These are phyloP conservation scores for Ganoderma meredithae DNA, from an alignment of 1,284 basidiomycete genomes.

Conservation along the genomic window DNA sequence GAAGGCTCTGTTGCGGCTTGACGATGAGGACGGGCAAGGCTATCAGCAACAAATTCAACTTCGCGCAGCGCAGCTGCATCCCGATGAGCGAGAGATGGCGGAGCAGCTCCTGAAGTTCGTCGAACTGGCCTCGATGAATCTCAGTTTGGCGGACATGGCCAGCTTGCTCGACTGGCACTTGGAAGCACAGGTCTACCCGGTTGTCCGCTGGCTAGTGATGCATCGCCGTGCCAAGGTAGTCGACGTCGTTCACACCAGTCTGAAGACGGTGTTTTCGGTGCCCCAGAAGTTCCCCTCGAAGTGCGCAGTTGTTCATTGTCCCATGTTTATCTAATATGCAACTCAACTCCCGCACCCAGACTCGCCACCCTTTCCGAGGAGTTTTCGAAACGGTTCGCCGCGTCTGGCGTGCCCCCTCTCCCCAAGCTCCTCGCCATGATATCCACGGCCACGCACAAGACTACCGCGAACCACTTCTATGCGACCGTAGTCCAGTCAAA, in stretches of 20 bases:
- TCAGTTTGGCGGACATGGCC: constrained; percentile 89
- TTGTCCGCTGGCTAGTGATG: constrained; percentile 89
- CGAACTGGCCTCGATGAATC: constrained; percentile 68
- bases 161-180: constrained; percentile 87
- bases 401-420: constrained; percentile 71
- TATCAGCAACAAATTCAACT: constrained; percentile 66
- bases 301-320: constrained; percentile 52
- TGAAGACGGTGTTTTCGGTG: constrained; percentile 86
- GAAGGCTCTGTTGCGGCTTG: constrained; percentile 88
- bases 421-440: constrained; percentile 77
- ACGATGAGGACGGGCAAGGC: constrained; percentile 59
- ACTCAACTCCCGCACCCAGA: constrained; percentile 44
- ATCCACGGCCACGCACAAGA: constrained; percentile 69
- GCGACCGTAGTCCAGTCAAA: constrained; percentile 75
- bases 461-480: constrained; percentile 75
- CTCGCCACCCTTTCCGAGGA: constrained; percentile 65
- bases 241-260: constrained; percentile 81
- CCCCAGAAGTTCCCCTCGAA: constrained; percentile 71
- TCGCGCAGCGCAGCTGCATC: constrained; percentile 64
- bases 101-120: constrained; percentile 75
- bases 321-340: background rate
- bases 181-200: constrained; percentile 86
- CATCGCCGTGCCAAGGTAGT: constrained; percentile 91
- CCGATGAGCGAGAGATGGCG: constrained; percentile 70
- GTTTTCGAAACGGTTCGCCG: constrained; percentile 75